These are phyloP conservation scores for Umbilicaria muhlenbergii DNA, from an alignment of 495 filamentous ascomycete genomes.

Conservation along the genomic window DNA sequence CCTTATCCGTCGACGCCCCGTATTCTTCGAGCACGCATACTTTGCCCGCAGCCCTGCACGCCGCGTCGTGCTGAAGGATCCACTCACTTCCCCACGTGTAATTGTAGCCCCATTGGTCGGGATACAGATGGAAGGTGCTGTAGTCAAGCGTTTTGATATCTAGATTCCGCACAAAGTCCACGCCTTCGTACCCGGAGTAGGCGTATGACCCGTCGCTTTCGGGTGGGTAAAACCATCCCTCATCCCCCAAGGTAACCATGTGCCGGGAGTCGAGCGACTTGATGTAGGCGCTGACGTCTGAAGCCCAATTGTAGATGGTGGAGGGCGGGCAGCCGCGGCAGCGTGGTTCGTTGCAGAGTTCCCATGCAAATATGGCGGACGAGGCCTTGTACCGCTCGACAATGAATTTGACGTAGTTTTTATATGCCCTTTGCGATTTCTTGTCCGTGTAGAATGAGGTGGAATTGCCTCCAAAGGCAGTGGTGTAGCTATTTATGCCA, in stretches of 20 bases:
- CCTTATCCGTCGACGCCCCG: constrained; percentile 27
- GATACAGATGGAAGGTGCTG: constrained; percentile 52
- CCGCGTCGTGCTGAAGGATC: constrained; percentile 43
- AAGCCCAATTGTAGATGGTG: constrained; percentile 46
- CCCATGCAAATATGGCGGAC: constrained; percentile 52
- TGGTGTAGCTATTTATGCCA: constrained; percentile 47
- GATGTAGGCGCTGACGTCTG: constrained; percentile 43
- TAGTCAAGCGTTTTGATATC: constrained; percentile 44
- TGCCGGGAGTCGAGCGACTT: constrained; percentile 47
- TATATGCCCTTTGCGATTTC: constrained; percentile 41
- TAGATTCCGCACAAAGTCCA: constrained; percentile 48
- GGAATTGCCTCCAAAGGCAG: constrained; percentile 39
- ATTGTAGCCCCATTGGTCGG: constrained; percentile 30
- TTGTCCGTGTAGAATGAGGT: constrained; percentile 42
- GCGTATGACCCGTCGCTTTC: constrained; percentile 37
- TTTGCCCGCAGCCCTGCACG: constrained; percentile 40
- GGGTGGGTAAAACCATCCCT: constrained; percentile 27
- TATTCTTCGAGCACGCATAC: constrained; percentile 60
- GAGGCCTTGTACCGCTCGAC: constrained; percentile 41
- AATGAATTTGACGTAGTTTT: constrained; percentile 45
- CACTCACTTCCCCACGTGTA: constrained; percentile 36
- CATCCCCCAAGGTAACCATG: constrained; percentile 53
- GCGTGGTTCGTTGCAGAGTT: constrained; percentile 55
- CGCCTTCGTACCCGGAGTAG: constrained; percentile 41
- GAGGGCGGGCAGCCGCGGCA: constrained; percentile 44